Base-by-base conservation (phyloP, 805 yeast species). In the Kuraishia hungarica region DNA sequence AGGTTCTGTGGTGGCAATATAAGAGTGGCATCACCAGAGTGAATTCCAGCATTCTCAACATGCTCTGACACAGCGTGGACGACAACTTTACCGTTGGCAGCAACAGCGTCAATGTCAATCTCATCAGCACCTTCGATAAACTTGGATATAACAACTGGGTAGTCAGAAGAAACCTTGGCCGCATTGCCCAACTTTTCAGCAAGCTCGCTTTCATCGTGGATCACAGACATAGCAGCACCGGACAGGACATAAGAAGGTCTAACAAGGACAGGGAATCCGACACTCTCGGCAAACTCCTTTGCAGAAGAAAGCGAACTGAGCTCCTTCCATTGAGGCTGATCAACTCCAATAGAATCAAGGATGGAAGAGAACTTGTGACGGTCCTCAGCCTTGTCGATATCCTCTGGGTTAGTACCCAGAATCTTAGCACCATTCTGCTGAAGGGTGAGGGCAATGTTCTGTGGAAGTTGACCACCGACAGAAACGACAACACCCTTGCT, bases 171-270 rank as follows among this genome's bases (percentile, higher is more conserved):
- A 56, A 93, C 97, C 64, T 89, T 85, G 48, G 97, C 84, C 51
- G 99, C 99, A 65, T 86, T 84, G 58, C 86, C 82, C 64, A 93
- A 79, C 72, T 94, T 91, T 52, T 82, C 69, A 63, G 86, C 94
- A 62, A 93, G 81, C 71, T 94, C 97, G 51, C 79, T 75, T 69
- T 86, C 86, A 59, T 81, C 82, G 67, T 82, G 81, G 62, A 94
- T 92, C 49, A 91, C 97, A 58, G 94, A 86, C 99, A 93, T 94
- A 57, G 99, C 98, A 59, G 99, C 98, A 75, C 99, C 99, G 56
- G 97, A 89, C 60, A 93, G 79, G 52, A 93, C 99, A 67, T 93
- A 93, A 1, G 98, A 92, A 53, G 99, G 99, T 76, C 99, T 89
- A 57, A 93, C 97, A 63, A 93, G 81, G 11, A 93, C 99, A 53